Base-by-base conservation (phyloP, 495 filamentous ascomycete genomes). In the Pseudevernia furfuracea region DNA sequence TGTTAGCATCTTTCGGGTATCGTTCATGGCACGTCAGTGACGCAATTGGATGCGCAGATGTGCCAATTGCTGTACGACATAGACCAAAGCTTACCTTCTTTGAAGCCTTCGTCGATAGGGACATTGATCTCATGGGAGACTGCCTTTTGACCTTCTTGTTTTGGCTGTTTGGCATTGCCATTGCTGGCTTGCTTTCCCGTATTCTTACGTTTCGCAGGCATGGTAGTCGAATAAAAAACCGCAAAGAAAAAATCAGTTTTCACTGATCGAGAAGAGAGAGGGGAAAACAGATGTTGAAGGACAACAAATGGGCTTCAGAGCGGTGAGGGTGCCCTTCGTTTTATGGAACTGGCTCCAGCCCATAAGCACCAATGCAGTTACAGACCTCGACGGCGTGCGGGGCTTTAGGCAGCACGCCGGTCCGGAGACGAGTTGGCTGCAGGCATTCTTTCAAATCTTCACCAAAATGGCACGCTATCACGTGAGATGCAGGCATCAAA, bases 71-170 rank as follows among this genome's bases (percentile, higher is more conserved):
- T 21, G 12, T 11, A 34, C 25, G 10, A 34, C 10, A n/a, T 2
- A 36, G 7, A 3, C 28, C 17, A 32, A 34, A 34, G 30, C 30
- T 21, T 67, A 81, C 66, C 62, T 44, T 74, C 62, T 60, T 67
- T 56, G 69, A 72, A 81, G 32, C 65, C 69, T 63, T 82, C 78
- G 70, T 87, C 81, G n/a, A 87, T 66, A n/a, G 79, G 76, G 49
- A 84, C 67, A 59, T 73, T 71, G 25, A 83, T 48, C 0, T 72
- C 55, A 55, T 77, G 76, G 21, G 75, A 72, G 19, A 72, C 70
- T 8, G 74, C 72, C 46, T 76, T 77, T 62, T 79, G 78, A 0
- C 76, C 74, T 32, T 82, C 78, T 36, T 83, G 68, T 60, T 70
- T 70, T 25, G 62, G 44, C 52, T 70, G 68, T 57, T 70, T 70